Conservation (phyloP, 768 basidiomycete species). For the Gautieria morchelliformis region DNA sequence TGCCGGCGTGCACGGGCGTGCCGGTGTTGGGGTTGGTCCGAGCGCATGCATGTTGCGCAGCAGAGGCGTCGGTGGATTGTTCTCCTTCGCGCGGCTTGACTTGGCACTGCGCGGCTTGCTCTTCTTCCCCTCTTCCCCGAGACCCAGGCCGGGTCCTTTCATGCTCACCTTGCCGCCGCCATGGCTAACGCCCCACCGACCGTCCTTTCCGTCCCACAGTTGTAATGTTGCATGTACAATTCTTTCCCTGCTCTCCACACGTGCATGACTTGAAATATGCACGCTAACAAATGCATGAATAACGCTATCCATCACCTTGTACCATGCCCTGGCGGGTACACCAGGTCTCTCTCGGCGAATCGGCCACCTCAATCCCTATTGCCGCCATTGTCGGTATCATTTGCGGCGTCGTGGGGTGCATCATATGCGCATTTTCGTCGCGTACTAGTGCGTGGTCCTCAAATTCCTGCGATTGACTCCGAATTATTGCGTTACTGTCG, state of each 20-base stretch:
- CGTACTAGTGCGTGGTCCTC: constrained; percentile 45
- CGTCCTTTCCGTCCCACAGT: neutral
- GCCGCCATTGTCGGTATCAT: constrained; percentile 81
- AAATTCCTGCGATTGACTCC: too few species aligned
- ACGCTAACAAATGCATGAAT: neutral
- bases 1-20: too few species aligned
- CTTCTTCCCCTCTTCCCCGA: neutral
- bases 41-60: too few species aligned
- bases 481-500: too few species aligned
- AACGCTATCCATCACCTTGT: neutral
- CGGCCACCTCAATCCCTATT: constrained; percentile 80
- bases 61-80: too few species aligned
- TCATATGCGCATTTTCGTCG: constrained; percentile 75
- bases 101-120: neutral
- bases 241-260: neutral
- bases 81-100: too few species aligned
- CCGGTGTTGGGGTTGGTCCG: neutral
- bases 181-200: neutral
- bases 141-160: neutral
- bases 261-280: neutral
- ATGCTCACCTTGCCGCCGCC: too few species aligned
- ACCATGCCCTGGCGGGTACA: too few species aligned
- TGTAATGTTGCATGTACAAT: constrained; percentile 24
- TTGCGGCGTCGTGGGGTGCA: constrained; percentile 61
- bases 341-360: constrained; percentile 65